A percentile compares a stretch with the other conserved stretches of the same genome.
Evolutionary conservation across 2,329 filamentous ascomycete species (phyloP).

Genomic region (Stemphylium lycopersici): DNA sequence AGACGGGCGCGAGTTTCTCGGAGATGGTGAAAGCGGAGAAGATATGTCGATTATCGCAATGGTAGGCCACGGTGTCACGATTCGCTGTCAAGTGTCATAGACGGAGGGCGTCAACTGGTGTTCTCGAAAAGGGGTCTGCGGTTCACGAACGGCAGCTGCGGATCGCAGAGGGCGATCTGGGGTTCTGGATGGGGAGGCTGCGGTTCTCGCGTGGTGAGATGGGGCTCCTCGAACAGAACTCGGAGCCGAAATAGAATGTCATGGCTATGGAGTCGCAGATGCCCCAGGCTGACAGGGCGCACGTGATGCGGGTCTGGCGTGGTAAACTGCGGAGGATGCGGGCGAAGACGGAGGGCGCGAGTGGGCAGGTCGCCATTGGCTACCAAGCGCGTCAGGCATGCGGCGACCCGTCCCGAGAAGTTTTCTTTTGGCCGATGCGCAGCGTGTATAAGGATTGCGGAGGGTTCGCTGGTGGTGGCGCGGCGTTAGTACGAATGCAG

Average conservation of each 20-base stretch:
- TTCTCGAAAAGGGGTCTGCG: background rate
- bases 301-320: too few species aligned
- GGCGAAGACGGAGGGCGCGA: background rate
- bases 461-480: slow-evolving; percentile 1
- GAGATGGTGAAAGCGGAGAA: background rate
- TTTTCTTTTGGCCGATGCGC: background rate
- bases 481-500: slow-evolving; percentile 1
- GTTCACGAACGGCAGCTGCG: background rate
- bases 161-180: background rate
- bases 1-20: background rate
- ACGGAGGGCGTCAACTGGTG: background rate
- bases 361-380: background rate
- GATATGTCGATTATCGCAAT: background rate
- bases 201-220: background rate
- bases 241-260: too few species aligned
- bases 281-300: too few species aligned
- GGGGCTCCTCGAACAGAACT: background rate
- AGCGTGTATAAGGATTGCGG: background rate
- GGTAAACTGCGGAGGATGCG: background rate
- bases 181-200: background rate
- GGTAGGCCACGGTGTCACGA: slow-evolving; percentile 1
- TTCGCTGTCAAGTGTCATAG: slow-evolving; percentile 8
- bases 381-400: background rate
- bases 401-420: slow-evolving; percentile 3
- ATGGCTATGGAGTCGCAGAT: too few species aligned